Evolutionary conservation across 768 basidiomycete species (phyloP).

Genomic region (Fomitopsis pulvina): DNA sequence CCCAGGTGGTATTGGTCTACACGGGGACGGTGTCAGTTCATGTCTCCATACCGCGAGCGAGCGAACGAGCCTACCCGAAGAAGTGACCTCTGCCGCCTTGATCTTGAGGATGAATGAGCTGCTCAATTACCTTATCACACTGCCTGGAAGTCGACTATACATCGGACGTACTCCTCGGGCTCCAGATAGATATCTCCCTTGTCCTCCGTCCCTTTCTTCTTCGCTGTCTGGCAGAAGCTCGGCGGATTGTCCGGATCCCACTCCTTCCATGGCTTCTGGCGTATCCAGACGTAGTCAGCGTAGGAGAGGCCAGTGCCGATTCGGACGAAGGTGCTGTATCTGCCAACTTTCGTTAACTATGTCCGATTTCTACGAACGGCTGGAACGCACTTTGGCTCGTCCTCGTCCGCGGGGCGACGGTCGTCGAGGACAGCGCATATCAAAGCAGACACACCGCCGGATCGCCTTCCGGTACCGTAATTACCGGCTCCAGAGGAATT

Average conservation of each 20-base stretch:
- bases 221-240: conserved; percentile 52
- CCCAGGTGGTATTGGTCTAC: conserved; percentile 79
- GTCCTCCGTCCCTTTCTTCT: conserved; percentile 59
- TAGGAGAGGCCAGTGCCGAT: conserved; percentile 88
- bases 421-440: conserved; percentile 88
- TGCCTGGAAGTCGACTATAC: background rate
- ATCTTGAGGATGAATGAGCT: conserved; percentile 93
- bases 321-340: conserved; percentile 83
- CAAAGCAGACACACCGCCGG: conserved; percentile 84
- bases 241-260: conserved; percentile 76
- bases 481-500: conserved; percentile 55
- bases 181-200: conserved; percentile 89
- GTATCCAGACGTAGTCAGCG: conserved; percentile 82
- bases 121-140: conserved; percentile 1
- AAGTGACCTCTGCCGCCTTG: conserved; percentile 88
- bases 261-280: conserved; percentile 73
- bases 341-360: no score
- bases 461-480: conserved; percentile 81
- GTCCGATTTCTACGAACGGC: background rate
- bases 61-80: conserved; percentile 43
- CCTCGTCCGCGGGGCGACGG: conserved; percentile 44
- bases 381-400: conserved; percentile 54
- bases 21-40: background rate
- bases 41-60: background rate
- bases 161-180: conserved; percentile 66